Evolutionary conservation across 2,329 filamentous ascomycete species (phyloP).

Genomic region (Lachnellula willkommii): DNA sequence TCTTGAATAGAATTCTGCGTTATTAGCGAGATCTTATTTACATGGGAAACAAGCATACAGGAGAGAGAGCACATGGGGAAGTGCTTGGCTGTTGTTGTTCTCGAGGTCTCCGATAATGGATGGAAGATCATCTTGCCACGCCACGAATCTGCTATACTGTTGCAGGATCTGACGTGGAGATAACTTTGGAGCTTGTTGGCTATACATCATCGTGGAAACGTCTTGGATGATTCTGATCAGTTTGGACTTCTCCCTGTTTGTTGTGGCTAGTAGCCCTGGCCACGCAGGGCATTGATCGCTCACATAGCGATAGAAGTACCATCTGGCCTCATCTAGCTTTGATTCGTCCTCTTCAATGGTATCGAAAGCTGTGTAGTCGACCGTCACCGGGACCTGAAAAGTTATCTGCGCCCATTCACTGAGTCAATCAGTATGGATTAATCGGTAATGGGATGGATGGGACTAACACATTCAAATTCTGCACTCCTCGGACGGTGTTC

Average conservation of each 20-base stretch:
- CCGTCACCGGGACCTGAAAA: slow-evolving; percentile 22
- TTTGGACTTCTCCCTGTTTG: slow-evolving; percentile 29
- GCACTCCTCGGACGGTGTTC: slow-evolving; percentile 30
- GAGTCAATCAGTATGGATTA: slow-evolving; percentile 17
- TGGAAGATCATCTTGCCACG: slow-evolving; percentile 29
- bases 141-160: slow-evolving; percentile 26
- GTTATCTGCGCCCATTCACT: slow-evolving; percentile 34
- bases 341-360: slow-evolving; percentile 13
- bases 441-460: neutral
- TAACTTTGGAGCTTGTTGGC: slow-evolving; percentile 11
- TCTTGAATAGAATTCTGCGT: slow-evolving; percentile 29
- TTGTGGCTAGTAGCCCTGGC: slow-evolving; percentile 26
- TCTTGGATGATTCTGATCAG: slow-evolving; percentile 27
- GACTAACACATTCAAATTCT: slow-evolving; percentile 32
- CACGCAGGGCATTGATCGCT: slow-evolving; percentile 16
- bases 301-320: slow-evolving; percentile 25
- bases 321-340: slow-evolving; percentile 18
- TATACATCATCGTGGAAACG: slow-evolving; percentile 24
- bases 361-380: slow-evolving; percentile 9
- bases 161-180: slow-evolving; percentile 21
- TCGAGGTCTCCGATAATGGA: slow-evolving; percentile 20
- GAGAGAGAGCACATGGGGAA: slow-evolving; percentile 32
- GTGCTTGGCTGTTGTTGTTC: slow-evolving; percentile 13
- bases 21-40: slow-evolving; percentile 11
- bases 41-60: slow-evolving; percentile 26